These are phyloP conservation scores for Entomortierella chlamydospora DNA, from an alignment of 192 early-diverging fungal genomes.

Conservation along the genomic window DNA sequence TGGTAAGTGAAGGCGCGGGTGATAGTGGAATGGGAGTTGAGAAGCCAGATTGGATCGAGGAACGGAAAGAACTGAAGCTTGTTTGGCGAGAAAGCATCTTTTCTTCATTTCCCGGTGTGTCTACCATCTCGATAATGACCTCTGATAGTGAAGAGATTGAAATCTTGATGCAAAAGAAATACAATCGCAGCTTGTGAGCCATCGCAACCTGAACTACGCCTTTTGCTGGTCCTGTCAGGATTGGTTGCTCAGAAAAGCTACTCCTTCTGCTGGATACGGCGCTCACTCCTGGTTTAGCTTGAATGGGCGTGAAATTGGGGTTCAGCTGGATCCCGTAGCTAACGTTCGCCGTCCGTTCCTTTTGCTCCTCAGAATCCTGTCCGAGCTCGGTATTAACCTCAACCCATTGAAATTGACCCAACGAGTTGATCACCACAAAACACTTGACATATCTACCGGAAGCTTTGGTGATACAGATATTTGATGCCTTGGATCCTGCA, in stretches of 20 bases:
- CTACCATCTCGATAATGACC: conserved; percentile 12
- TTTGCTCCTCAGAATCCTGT: background rate
- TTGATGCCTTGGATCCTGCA: background rate
- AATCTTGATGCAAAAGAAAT: conserved; percentile 45
- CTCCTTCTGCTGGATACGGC: background rate
- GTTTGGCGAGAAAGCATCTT: background rate
- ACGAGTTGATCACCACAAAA: conserved; percentile 20
- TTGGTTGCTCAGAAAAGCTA: background rate
- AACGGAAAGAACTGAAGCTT: background rate
- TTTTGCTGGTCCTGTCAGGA: background rate
- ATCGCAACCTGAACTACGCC: conserved; percentile 22
- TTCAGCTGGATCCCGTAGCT: conserved; percentile 14
- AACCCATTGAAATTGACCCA: conserved; percentile 43
- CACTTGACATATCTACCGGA: conserved; percentile 48
- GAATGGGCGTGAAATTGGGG: background rate
- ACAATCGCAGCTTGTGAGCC: conserved; percentile 44
- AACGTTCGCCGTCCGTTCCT: background rate
- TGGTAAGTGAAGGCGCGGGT: conserved; percentile 1
- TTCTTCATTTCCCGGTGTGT: background rate
- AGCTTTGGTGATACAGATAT: conserved; percentile 28
- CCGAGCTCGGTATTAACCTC: conserved; percentile 15
- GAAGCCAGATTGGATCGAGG: background rate
- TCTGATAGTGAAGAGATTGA: conserved; percentile 18
- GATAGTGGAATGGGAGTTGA: background rate
- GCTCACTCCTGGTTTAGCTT: background rate